A percentile compares a stretch with the other conserved stretches of the same genome.
These are phyloP conservation scores for Gyromitra esculenta DNA, from an alignment of 2,329 filamentous ascomycete genomes.

Conservation along the genomic window DNA sequence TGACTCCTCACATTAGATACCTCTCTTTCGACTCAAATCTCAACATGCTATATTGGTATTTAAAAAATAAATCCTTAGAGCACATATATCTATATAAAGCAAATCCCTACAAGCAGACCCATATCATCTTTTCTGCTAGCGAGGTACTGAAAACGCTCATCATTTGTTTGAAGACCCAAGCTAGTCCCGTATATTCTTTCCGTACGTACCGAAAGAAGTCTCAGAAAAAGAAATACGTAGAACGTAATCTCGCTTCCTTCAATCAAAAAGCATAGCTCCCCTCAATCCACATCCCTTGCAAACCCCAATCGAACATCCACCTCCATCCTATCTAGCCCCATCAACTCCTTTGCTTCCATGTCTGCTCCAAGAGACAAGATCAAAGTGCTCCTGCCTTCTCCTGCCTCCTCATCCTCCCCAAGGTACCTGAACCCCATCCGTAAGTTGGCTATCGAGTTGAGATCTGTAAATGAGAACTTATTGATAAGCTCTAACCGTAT, in stretches of 20 bases:
- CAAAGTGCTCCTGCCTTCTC: not conserved
- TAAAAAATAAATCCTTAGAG: no score
- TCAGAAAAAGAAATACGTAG: not conserved
- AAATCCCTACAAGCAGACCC: no score
- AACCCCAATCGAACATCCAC: constrained; percentile 6
- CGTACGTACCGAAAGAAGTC: no score
- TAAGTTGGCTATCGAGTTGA: not conserved
- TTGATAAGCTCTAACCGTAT: not conserved
- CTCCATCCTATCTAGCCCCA: constrained; percentile 3
- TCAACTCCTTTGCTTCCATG: not conserved
- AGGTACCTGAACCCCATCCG: constrained; percentile 14
- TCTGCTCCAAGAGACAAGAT: not conserved
- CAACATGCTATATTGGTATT: no score
- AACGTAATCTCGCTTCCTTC: not conserved
- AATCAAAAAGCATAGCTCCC: not conserved
- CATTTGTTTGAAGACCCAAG: no score
- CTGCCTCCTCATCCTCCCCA: not conserved
- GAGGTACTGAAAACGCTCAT: no score
- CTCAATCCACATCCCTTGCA: not conserved
- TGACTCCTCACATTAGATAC: no score
- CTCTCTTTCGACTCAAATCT: no score
- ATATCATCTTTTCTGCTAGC: no score
- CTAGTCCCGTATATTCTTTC: no score
- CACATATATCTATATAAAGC: no score
- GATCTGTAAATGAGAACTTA: not conserved